phyloP scores from a whole-genome alignment of 352 stramenopile genomes.

The Thalassiosira livingstoniorum region DNA sequence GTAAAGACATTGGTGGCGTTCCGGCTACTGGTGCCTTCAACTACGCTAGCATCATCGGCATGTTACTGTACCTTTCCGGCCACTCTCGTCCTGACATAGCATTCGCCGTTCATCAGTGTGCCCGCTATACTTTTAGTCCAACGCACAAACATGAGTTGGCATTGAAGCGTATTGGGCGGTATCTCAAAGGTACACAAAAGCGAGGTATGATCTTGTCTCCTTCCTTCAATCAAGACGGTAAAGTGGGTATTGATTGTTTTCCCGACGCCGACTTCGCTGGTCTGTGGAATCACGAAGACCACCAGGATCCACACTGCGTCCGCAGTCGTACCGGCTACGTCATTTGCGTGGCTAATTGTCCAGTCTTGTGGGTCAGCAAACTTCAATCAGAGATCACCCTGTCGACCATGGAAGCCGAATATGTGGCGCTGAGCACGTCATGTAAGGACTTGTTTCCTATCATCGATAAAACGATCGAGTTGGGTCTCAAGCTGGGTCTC shows the following conservation, averaged over 20 bases:
- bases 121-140: conserved; percentile 29
- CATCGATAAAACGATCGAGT: background rate
- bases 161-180: background rate
- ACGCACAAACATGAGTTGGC: background rate
- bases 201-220: background rate
- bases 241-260: conserved; percentile 32
- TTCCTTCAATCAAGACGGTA: background rate
- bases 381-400: conserved; percentile 42
- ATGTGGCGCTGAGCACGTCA: conserved; percentile 18
- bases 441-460: conserved; percentile 31
- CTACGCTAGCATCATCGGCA: conserved; percentile 43
- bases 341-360: conserved; percentile 11
- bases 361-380: conserved; percentile 21
- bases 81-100: background rate
- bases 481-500: background rate
- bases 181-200: background rate
- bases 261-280: no score
- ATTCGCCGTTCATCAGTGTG: conserved; percentile 49
- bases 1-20: conserved; percentile 18
- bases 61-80: conserved; percentile 2
- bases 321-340: conserved; percentile 53
- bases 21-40: conserved; percentile 6
- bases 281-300: no score
- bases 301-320: conserved; percentile 33
- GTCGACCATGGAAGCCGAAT: conserved; percentile 37